Evolutionary conservation across 1,284 basidiomycete species (phyloP).

Genomic region (Gomphus sp.): DNA sequence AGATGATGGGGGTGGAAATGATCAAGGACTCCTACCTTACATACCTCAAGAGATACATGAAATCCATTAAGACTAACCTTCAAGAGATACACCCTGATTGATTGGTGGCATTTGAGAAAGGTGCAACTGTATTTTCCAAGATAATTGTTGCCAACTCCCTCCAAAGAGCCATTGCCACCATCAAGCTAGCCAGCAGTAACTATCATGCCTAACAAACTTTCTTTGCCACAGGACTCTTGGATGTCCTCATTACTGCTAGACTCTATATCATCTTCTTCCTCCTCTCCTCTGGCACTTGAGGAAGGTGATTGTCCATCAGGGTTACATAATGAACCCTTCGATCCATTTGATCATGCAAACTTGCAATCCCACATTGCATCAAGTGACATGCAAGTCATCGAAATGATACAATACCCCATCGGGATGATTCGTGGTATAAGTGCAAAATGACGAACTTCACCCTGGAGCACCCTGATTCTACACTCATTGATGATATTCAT

Average conservation of each 20-base stretch:
- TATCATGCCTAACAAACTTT: neutral
- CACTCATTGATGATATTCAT: too few species aligned
- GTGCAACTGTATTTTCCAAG: slow-evolving; percentile 71
- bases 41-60: slow-evolving; percentile 88
- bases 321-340: neutral
- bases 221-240: neutral
- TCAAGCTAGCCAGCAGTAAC: neutral
- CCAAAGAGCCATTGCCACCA: slow-evolving; percentile 31
- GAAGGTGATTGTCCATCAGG: slow-evolving; percentile 6
- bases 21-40: slow-evolving; percentile 79
- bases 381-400: slow-evolving; percentile 28
- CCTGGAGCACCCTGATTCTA: too few species aligned
- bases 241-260: slow-evolving; percentile 1
- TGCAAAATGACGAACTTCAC: too few species aligned
- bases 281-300: slow-evolving; percentile 7
- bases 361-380: slow-evolving; percentile 30
- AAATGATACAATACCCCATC: too few species aligned
- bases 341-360: slow-evolving; percentile 5
- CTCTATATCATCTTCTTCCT: slow-evolving; percentile 3
- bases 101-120: slow-evolving; percentile 79
- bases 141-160: slow-evolving; percentile 70
- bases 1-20: too few species aligned
- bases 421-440: too few species aligned
- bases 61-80: slow-evolving; percentile 63
- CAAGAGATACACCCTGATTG: slow-evolving; percentile 52